phyloP scores from a whole-genome alignment of 148 eudicot genomes.

The Selenicereus undatus region DNA sequence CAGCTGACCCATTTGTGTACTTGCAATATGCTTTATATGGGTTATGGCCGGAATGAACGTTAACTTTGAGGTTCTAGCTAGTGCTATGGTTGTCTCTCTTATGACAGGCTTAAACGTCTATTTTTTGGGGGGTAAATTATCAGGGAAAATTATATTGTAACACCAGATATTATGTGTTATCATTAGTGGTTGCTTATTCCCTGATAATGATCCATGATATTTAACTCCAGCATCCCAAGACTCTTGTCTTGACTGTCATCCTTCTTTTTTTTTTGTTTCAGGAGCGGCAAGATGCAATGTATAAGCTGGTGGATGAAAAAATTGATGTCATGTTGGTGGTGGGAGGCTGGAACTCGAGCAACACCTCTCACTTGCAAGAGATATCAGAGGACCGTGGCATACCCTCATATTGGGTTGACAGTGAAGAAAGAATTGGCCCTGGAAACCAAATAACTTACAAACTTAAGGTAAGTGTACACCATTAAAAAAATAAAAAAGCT shows the following conservation, averaged over 20 bases:
- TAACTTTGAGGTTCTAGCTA: background rate
- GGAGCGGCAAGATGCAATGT: constrained; percentile 99
- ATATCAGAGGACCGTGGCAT: constrained; percentile 88
- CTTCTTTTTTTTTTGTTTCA: constrained; percentile 24
- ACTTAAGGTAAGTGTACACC: constrained; percentile 45
- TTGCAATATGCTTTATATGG: background rate
- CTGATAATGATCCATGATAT: background rate
- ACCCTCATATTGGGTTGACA: constrained; percentile 95
- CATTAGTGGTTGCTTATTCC: background rate
- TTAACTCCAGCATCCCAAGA: background rate
- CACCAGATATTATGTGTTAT: background rate
- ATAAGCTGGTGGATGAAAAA: constrained; percentile 78
- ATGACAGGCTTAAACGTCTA: background rate
- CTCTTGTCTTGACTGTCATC: background rate
- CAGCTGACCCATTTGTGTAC: background rate
- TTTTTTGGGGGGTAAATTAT: background rate
- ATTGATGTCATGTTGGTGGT: constrained; percentile 87
- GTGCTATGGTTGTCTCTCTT: background rate
- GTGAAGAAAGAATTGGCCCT: constrained; percentile 81
- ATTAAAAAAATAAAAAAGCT: background rate
- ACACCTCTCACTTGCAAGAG: constrained; percentile 93
- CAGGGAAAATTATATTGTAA: background rate
- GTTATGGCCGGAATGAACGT: background rate
- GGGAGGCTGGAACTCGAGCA: constrained; percentile 99
- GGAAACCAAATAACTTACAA: constrained; percentile 78